Evolutionary conservation across 2,329 filamentous ascomycete genomes (phyloP), one percentile per base, ranked within the genome.

Genomic region (Fusarium sp.): DNA sequence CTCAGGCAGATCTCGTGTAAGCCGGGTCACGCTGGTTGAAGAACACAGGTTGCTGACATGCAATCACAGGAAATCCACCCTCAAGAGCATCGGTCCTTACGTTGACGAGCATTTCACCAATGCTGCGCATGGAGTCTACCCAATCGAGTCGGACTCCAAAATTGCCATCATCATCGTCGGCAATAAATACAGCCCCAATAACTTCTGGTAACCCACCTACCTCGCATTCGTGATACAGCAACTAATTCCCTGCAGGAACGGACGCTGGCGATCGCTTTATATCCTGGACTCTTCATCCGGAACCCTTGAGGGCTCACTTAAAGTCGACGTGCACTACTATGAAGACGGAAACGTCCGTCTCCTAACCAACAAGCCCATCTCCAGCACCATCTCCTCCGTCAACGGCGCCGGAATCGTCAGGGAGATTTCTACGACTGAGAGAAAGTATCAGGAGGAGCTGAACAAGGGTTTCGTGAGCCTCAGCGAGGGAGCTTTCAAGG

Each of bases 281-380:
- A 86, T 91, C 73, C 91, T 91, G 79, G 86, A 90, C 66, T 89
- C 94, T 6, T 82, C 88, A n/a, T 87, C 87, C 3, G 84, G 85
- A 67, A 84, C 84, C 46, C 82, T 98, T 41, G 88, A 90, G 36
- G 96, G 96, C 73, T 89, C 85, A 60, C 90, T 98, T 80, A 93
- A 95, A 79, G 92, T 97, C 53, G 94, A 98, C 72, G 95, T 99
- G 50, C 96, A 99, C 84, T 99, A 99, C 85, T 99, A 99, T 83
- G 96, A 99, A 82, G 96, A 99, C 77, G 96, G 96, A 66, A 99
- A 99, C 77, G 96, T 99, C 58, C 91, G 96, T 4, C 87, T 99
- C 61, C 85, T 95, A 67, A 97, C 96, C n/a, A 90, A 88, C 75
- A 97, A 97, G 82, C 83, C 91, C 13, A 78, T 95, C 14, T 84